These are phyloP conservation scores for Podospora pseudopauciseta DNA, from an alignment of 495 filamentous ascomycete species.

Conservation along the genomic window DNA sequence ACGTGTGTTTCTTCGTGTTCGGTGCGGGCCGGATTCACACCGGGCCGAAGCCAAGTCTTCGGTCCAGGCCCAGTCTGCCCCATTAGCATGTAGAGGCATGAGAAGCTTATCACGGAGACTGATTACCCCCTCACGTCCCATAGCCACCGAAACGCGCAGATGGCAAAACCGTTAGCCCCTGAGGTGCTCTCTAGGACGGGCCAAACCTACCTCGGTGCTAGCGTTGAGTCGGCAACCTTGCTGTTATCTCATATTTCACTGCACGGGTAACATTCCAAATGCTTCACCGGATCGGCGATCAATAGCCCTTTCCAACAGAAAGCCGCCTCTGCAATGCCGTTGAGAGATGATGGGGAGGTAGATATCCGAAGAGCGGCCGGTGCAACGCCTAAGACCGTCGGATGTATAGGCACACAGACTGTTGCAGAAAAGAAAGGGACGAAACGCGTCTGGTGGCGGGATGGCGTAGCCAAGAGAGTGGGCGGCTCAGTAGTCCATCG, in stretches of 20 bases:
- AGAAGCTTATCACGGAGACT: neutral
- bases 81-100: neutral
- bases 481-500: neutral
- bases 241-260: neutral
- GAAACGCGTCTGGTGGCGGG: slow-evolving; percentile 1
- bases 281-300: neutral
- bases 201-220: neutral
- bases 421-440: neutral
- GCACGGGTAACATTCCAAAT: neutral
- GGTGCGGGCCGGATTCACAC: neutral
- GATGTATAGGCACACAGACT: neutral
- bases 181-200: neutral
- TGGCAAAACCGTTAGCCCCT: neutral
- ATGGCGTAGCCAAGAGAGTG: neutral
- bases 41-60: neutral
- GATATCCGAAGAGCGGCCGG: neutral
- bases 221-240: neutral
- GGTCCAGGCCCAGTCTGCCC: neutral
- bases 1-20: neutral
- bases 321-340: neutral
- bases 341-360: neutral
- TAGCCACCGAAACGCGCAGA: neutral
- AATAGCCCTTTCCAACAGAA: neutral
- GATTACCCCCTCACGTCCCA: neutral
- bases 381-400: neutral